Percentiles rank a stretch among this genome's conserved stretches.
Conservation (phyloP, 768 basidiomycete species). For the Psilocybe subaeruginosa region DNA sequence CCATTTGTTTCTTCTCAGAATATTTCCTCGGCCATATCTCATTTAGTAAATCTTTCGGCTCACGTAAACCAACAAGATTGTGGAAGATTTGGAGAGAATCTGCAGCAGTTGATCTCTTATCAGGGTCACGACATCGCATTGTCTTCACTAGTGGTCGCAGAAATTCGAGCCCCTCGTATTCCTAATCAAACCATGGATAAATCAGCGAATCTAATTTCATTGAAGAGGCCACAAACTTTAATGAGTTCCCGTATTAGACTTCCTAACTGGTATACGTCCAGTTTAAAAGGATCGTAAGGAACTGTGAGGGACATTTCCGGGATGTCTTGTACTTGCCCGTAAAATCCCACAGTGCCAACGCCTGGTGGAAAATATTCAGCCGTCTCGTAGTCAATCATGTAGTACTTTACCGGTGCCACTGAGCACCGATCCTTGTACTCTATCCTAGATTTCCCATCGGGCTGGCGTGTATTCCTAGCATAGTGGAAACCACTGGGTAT, state of each 20-base stretch:
- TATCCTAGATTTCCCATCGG: background rate
- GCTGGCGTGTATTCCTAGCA: background rate
- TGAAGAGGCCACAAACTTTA: background rate
- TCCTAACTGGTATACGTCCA: slow-evolving; percentile 32
- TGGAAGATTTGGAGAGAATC: background rate
- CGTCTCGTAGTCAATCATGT: slow-evolving; percentile 28
- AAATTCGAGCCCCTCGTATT: slow-evolving; percentile 13
- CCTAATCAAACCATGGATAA: background rate
- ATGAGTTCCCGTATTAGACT: slow-evolving; percentile 9
- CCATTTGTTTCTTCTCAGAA: no score
- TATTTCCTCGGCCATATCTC: no score
- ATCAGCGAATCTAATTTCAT: background rate
- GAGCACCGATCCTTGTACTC: slow-evolving; percentile 20
- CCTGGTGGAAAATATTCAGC: background rate
- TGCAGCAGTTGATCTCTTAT: slow-evolving; percentile 5
- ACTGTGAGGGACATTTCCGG: slow-evolving; percentile 25
- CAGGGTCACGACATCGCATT: slow-evolving; percentile 7
- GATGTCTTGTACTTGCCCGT: slow-evolving; percentile 23
- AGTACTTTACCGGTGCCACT: slow-evolving; percentile 29
- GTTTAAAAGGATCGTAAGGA: slow-evolving; percentile 32
- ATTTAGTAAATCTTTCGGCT: no score
- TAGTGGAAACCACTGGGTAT: slow-evolving; percentile 22
- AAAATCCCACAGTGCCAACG: slow-evolving; percentile 6
- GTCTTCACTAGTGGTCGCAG: background rate
- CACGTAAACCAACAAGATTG: no score